phyloP scores from a whole-genome alignment of 768 basidiomycete genomes.

The Candolleomyces aberdarensis region DNA sequence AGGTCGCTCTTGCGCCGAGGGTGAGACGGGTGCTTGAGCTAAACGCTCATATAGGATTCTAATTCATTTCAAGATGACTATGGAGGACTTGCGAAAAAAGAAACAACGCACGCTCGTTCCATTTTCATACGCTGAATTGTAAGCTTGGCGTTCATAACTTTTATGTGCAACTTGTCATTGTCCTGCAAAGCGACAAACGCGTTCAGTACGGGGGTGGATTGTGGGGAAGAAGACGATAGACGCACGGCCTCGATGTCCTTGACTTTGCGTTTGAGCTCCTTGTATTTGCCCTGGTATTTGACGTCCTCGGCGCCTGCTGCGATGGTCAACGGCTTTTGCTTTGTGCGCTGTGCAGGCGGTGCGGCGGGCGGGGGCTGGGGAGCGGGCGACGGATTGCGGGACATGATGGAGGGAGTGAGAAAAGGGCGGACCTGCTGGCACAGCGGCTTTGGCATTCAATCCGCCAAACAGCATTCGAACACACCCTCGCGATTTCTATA shows the following conservation, averaged over 20 bases:
- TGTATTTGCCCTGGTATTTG: conserved; percentile 87
- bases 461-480: conserved; percentile 2
- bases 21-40: conserved; percentile 55
- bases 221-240: conserved; percentile 17
- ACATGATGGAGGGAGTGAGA: conserved; percentile 56
- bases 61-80: conserved; percentile 12
- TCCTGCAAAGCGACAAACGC: conserved; percentile 47
- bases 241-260: conserved; percentile 80
- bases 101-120: conserved; percentile 74
- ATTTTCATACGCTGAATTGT: conserved; percentile 85
- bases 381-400: conserved; percentile 57
- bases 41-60: conserved; percentile 79
- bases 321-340: conserved; percentile 47
- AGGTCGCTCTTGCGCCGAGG: conserved; percentile 42
- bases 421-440: conserved; percentile 34
- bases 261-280: conserved; percentile 83
- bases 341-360: conserved; percentile 36
- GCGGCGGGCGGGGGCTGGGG: conserved; percentile 31
- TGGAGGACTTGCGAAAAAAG: conserved; percentile 17
- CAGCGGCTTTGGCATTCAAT: conserved; percentile 11
- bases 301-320: conserved; percentile 80
- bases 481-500: neutral
- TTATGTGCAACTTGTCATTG: conserved; percentile 84
- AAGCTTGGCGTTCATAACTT: conserved; percentile 74
- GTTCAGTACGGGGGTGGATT: conserved; percentile 12